phyloP scores from a whole-genome alignment of 1,284 basidiomycete species.

The Cerioporus squamosus region DNA sequence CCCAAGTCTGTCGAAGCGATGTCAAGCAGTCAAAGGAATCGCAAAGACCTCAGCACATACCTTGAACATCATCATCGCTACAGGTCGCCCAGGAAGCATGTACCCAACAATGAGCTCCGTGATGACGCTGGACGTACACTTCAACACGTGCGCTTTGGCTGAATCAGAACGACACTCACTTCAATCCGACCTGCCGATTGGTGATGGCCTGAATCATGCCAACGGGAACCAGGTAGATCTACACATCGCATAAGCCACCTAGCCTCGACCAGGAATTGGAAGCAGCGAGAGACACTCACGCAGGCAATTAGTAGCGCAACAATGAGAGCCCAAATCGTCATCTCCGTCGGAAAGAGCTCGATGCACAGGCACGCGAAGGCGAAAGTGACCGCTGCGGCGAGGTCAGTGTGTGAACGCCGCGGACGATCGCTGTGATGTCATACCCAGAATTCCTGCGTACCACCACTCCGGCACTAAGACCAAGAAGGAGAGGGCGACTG shows the following conservation, averaged over 20 bases:
- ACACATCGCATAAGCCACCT: not conserved
- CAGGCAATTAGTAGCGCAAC: conserved; percentile 43
- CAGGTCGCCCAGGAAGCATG: conserved; percentile 48
- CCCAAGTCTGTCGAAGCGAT: conserved; percentile 43
- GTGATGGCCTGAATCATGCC: conserved; percentile 59
- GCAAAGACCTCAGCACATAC: conserved; percentile 19
- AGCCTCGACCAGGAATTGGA: no score
- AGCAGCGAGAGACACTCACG: not conserved
- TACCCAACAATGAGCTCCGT: conserved; percentile 55
- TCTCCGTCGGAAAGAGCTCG: conserved; percentile 66
- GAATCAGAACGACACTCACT: conserved; percentile 28
- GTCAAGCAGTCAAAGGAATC: not conserved
- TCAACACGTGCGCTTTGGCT: not conserved
- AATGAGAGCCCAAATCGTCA: conserved; percentile 64
- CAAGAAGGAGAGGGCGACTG: no score
- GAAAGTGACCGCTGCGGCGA: conserved; percentile 46
- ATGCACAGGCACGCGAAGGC: conserved; percentile 69
- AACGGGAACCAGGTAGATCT: conserved; percentile 52
- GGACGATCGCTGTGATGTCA: not conserved
- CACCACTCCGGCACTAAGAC: conserved; percentile 40
- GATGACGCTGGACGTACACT: conserved; percentile 38
- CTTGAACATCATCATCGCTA: conserved; percentile 52
- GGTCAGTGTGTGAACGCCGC: not conserved
- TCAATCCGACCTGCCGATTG: conserved; percentile 52
- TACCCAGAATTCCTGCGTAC: conserved; percentile 39